These are phyloP conservation scores for Camelina laxa DNA, from an alignment of 345 rosid species.

Conservation along the genomic window DNA sequence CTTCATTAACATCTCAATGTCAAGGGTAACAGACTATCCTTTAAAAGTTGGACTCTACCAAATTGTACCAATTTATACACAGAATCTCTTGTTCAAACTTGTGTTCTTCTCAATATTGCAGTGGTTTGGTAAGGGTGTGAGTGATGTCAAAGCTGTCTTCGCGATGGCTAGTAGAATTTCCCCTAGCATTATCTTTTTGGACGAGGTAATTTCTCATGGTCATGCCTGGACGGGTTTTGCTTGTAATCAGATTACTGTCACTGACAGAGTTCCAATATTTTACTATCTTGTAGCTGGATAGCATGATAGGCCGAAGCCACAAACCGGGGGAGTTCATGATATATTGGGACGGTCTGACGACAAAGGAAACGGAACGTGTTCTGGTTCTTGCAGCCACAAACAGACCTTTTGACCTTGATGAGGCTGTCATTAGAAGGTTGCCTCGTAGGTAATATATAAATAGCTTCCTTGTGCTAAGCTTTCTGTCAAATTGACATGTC, in stretches of 20 bases:
- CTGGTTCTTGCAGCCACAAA: too few species aligned
- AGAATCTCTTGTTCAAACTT: neutral
- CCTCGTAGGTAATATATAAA: too few species aligned
- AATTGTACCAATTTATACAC: neutral
- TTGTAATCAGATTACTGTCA: neutral
- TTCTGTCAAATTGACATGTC: too few species aligned
- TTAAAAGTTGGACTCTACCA: neutral
- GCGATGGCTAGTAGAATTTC: slow-evolving; percentile 88
- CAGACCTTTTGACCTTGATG: too few species aligned
- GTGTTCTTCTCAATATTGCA: slow-evolving; percentile 44
- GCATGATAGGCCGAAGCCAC: slow-evolving; percentile 91
- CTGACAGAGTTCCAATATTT: neutral
- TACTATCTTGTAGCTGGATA: slow-evolving; percentile 69
- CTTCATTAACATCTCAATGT: slow-evolving; percentile 90
- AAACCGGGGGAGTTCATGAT: slow-evolving; percentile 59
- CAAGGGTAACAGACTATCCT: slow-evolving; percentile 62
- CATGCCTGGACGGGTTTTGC: slow-evolving; percentile 10
- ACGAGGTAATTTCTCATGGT: slow-evolving; percentile 60
- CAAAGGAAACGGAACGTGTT: too few species aligned
- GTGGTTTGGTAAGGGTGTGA: slow-evolving; percentile 99
- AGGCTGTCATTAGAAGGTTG: too few species aligned
- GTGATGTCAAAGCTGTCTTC: slow-evolving; percentile 87
- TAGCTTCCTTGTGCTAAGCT: too few species aligned
- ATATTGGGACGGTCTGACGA: too few species aligned
- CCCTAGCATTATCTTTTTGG: slow-evolving; percentile 90